Percentiles rank a stretch among this genome's conserved stretches.
Conservation (phyloP, 345 rosid genomes). For the Citrus sp. region DNA sequence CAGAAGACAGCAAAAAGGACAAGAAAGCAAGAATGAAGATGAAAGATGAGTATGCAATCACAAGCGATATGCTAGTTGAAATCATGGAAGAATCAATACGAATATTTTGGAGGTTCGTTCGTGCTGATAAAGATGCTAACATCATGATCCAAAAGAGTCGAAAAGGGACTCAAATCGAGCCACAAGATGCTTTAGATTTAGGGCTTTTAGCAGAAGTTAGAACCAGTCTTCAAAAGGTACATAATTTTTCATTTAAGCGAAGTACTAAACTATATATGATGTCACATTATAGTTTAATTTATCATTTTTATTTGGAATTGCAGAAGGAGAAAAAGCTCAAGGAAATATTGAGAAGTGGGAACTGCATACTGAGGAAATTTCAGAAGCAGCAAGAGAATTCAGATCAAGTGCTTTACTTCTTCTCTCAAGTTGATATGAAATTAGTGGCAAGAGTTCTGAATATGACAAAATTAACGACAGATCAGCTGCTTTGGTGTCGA, state of each 20-base stretch:
- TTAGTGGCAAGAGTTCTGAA: slow-evolving; percentile 78
- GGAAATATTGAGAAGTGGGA: slow-evolving; percentile 49
- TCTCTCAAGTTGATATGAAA: slow-evolving; percentile 90
- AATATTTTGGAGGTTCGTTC: slow-evolving; percentile 79
- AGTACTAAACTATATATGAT: not conserved
- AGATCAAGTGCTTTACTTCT: slow-evolving; percentile 68
- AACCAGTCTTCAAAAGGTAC: slow-evolving; percentile 62
- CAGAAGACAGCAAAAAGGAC: slow-evolving; percentile 67
- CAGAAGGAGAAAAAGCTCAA: slow-evolving; percentile 72
- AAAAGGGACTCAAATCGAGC: slow-evolving; percentile 54
- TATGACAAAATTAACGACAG: slow-evolving; percentile 70
- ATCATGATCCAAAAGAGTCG: slow-evolving; percentile 31
- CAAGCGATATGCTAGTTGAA: slow-evolving; percentile 67
- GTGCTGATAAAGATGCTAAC: slow-evolving; percentile 65
- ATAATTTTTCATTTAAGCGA: not conserved
- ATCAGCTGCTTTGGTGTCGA: slow-evolving; percentile 80
- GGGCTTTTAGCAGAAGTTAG: slow-evolving; percentile 52
- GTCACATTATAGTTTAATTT: not conserved
- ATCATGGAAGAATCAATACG: slow-evolving; percentile 89
- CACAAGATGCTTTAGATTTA: slow-evolving; percentile 45
- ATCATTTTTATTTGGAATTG: not conserved
- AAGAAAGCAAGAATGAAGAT: slow-evolving; percentile 43
- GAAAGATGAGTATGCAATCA: slow-evolving; percentile 38
- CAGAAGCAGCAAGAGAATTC: slow-evolving; percentile 38
- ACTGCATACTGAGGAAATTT: slow-evolving; percentile 50